These are phyloP conservation scores for Colletotrichum chrysophilum DNA, from an alignment of 2,329 filamentous ascomycete genomes.

Conservation along the genomic window DNA sequence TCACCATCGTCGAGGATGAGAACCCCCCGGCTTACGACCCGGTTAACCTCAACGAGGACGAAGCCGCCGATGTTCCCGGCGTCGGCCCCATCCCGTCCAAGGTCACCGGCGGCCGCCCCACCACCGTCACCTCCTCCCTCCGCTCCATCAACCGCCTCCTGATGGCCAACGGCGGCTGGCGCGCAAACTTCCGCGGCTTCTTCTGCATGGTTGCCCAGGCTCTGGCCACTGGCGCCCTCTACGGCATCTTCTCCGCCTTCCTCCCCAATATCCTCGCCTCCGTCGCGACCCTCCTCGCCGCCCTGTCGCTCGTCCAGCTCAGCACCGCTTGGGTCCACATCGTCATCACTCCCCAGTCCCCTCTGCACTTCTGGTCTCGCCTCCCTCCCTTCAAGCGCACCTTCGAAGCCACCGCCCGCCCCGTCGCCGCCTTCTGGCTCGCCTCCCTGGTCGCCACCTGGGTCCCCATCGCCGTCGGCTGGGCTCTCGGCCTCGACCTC, in stretches of 20 bases:
- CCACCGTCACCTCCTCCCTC: slow-evolving; percentile 55
- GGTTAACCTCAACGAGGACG: slow-evolving; percentile 48
- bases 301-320: slow-evolving; percentile 69
- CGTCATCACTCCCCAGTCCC: slow-evolving; percentile 74
- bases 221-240: slow-evolving; percentile 39
- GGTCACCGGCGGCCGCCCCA: slow-evolving; percentile 35
- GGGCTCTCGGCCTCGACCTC: slow-evolving; percentile 46
- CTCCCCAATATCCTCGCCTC: slow-evolving; percentile 50
- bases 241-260: slow-evolving; percentile 47
- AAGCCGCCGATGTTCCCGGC: slow-evolving; percentile 35
- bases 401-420: slow-evolving; percentile 72
- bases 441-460: slow-evolving; percentile 55
- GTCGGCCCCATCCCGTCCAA: slow-evolving; percentile 18
- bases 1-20: slow-evolving; percentile 65
- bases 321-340: slow-evolving; percentile 85
- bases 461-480: slow-evolving; percentile 45
- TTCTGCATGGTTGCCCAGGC: slow-evolving; percentile 49
- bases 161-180: slow-evolving; percentile 65
- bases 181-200: slow-evolving; percentile 74
- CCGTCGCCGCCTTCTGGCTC: slow-evolving; percentile 68
- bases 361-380: slow-evolving; percentile 70
- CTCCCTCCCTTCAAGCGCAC: slow-evolving; percentile 69
- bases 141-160: slow-evolving; percentile 61
- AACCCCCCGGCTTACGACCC: slow-evolving; percentile 60
- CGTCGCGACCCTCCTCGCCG: slow-evolving; percentile 60